Base-by-base conservation (phyloP, 2,329 filamentous ascomycete genomes). In the Nakataea oryzae region DNA sequence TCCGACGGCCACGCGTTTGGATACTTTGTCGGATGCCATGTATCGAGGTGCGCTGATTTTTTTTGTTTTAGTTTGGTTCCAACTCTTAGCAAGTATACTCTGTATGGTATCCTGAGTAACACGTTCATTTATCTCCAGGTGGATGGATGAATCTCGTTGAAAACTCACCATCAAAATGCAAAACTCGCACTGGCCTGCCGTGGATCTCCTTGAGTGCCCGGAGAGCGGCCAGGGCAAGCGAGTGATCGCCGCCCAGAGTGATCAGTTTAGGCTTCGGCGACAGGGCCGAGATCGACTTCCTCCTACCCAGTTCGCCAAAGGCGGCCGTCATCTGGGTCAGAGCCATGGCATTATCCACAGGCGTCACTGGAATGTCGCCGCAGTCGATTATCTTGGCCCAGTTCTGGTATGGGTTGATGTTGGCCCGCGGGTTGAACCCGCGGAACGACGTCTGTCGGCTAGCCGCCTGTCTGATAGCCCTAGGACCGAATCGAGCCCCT, bases 341-440 rank as follows among this genome's bases (percentile, higher is more conserved):
- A 0, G 93, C 93, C 21, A 96, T 79, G 1, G 79, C 85, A 72
- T 96, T 96, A 76, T 96, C 91, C 68, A 96, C 88, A 0, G 92
- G 92, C 0, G 88, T 90, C 66, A 96, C 81, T 30, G 93, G 91
- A 62, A 96, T 91, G 72, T 96, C 93, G 58, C 93, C 93, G 73
- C 93, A 97, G 78, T 97, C 93, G 60, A 93, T 79, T 63, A 96
- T 85, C 54, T 78, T 85, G 0, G 90, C 89, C 88, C 89, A 93
- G 62, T 83, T 88, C 54, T 79, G 78, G 76, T 95, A 96, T 0
- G 93, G 91, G 74, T 96, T 97, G 67, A 96, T 82, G 54, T 81
- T 82, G 1, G 91, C 91, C 27, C 91, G 86, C 2, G 89, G 84
- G 74, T 96, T 96, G 81, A 89, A 92, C 70, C 88, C 89, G 55